Percentiles rank a stretch among this genome's conserved stretches.
Conservation (phyloP, 352 stramenopile genomes). For the Achlya hypogyna region DNA sequence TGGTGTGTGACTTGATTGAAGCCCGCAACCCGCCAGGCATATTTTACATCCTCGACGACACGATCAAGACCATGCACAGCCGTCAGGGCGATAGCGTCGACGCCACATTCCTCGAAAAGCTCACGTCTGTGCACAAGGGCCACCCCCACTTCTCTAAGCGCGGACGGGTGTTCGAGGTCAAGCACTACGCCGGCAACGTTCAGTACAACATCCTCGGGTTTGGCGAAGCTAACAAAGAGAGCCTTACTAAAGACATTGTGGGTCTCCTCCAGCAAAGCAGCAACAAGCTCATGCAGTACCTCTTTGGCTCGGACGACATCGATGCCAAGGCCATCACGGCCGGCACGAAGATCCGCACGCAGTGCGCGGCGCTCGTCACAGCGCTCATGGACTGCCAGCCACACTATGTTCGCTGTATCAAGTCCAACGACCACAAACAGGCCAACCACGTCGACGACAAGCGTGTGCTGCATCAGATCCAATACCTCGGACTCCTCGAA, state of each 20-base stretch:
- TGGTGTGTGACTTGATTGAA: conserved; percentile 84
- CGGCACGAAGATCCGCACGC: conserved; percentile 75
- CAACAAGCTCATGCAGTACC: conserved; percentile 81
- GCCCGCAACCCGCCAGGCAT: conserved; percentile 72
- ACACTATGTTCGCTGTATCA: conserved; percentile 89
- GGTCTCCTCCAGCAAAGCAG: conserved; percentile 70
- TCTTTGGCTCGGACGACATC: conserved; percentile 70
- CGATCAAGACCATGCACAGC: conserved; percentile 77
- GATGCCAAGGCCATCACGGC: conserved; percentile 71
- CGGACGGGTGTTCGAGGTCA: conserved; percentile 64
- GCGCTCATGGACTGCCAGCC: conserved; percentile 85
- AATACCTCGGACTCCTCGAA: conserved; percentile 80
- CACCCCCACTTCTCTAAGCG: conserved; percentile 69
- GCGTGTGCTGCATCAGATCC: conserved; percentile 80
- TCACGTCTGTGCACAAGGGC: conserved; percentile 44
- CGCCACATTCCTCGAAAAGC: conserved; percentile 73
- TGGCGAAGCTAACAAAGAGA: conserved; percentile 79
- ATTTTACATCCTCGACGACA: conserved; percentile 70
- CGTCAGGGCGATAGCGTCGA: conserved; percentile 71
- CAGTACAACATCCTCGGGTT: conserved; percentile 81
- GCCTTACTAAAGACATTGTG: conserved; percentile 40
- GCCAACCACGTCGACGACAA: conserved; percentile 77
- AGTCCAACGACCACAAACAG: conserved; percentile 86
- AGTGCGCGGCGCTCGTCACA: conserved; percentile 81
- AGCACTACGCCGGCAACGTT: conserved; percentile 80